Conservation (phyloP, 768 basidiomycete species). For the Rhizopogon vesiculosus region DNA sequence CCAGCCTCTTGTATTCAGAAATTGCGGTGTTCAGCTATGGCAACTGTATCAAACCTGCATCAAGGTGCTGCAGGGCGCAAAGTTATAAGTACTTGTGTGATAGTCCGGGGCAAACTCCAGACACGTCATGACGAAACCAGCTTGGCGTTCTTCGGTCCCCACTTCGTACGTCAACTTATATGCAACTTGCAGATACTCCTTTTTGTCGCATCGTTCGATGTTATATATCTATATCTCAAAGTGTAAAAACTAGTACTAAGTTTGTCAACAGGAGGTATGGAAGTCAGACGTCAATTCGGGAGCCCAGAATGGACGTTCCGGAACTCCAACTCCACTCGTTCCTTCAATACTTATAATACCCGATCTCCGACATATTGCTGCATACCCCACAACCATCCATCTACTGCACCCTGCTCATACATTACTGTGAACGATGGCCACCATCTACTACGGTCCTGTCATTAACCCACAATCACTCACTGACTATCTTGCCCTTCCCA, state of each 20-base stretch:
- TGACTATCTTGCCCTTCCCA: slow-evolving; percentile 41
- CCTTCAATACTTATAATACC: not conserved
- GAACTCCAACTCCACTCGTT: not conserved
- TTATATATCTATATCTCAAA: not conserved
- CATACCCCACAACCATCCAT: not conserved
- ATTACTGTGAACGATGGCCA: slow-evolving; percentile 14
- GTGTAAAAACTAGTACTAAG: no score
- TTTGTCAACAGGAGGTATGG: not conserved
- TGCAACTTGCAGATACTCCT: no score
- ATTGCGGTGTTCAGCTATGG: no score
- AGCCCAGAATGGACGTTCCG: not conserved
- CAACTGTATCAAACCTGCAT: no score
- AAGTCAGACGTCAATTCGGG: not conserved
- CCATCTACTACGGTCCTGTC: slow-evolving; percentile 53
- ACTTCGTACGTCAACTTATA: no score
- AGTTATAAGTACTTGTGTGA: no score
- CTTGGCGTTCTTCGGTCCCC: no score
- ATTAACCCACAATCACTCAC: slow-evolving; percentile 47
- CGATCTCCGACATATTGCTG: not conserved
- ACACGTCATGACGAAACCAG: no score
- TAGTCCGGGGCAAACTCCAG: no score
- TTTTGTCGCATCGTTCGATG: no score
- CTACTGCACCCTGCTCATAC: not conserved
- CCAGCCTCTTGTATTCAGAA: no score
- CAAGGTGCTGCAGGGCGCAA: no score